A percentile compares a stretch with the other conserved stretches of the same genome.
Conservation (phyloP, 2,329 filamentous ascomycete genomes). For the Ophiosphaerella herpotricha region DNA sequence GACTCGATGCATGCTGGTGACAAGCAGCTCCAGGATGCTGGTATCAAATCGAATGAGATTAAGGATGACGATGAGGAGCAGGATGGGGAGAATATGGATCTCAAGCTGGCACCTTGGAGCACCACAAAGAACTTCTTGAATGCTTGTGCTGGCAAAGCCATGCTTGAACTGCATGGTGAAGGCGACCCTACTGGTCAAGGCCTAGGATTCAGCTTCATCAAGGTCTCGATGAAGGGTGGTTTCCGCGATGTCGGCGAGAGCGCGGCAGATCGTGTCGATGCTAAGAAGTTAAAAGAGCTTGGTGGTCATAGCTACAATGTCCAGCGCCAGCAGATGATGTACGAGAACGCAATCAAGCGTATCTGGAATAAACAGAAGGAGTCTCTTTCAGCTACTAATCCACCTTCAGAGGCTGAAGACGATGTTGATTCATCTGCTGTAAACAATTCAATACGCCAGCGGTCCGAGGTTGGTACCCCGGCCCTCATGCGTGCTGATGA, state of each 20-base stretch:
- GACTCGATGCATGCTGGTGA: constrained; percentile 97
- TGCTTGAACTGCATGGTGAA: constrained; percentile 92
- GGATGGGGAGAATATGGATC: constrained; percentile 76
- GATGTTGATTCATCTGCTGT: constrained; percentile 59
- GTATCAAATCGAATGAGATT: constrained; percentile 72
- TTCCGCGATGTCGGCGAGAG: constrained; percentile 91
- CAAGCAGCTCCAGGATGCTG: constrained; percentile 87
- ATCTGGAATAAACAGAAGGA: constrained; percentile 91
- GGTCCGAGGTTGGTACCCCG: constrained; percentile 68
- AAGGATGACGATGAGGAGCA: constrained; percentile 65
- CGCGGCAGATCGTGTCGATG: constrained; percentile 83
- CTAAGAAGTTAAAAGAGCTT: constrained; percentile 68
- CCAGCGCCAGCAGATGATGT: constrained; percentile 87
- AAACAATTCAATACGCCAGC: constrained; percentile 48
- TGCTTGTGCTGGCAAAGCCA: constrained; percentile 91
- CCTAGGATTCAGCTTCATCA: constrained; percentile 94
- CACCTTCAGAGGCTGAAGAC: constrained; percentile 75
- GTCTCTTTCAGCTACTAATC: constrained; percentile 73
- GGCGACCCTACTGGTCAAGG: constrained; percentile 94
- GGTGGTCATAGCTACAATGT: constrained; percentile 98
- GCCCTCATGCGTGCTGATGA: constrained; percentile 62
- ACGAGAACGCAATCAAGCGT: constrained; percentile 85
- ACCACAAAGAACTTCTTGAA: constrained; percentile 96
- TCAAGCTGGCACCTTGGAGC: constrained; percentile 93
- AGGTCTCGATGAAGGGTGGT: constrained; percentile 97